phyloP scores from a whole-genome alignment of 2,329 filamentous ascomycete species.

The Neofusicoccum parvum region DNA sequence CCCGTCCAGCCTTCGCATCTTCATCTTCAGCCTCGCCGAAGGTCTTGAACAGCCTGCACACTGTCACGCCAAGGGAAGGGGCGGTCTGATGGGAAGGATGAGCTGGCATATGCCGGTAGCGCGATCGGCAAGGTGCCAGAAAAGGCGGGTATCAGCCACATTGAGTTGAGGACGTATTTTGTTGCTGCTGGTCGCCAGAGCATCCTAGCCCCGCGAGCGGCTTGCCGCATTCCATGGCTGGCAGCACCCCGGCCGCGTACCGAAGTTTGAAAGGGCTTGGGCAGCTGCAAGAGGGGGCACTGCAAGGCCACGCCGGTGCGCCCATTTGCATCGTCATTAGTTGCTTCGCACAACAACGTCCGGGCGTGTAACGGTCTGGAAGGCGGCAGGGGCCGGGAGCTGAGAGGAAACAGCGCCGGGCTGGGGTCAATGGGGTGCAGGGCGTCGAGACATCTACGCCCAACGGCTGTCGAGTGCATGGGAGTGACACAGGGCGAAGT shows the following conservation, averaged over 20 bases:
- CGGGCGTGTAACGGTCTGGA: constrained; percentile 20
- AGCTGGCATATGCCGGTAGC: constrained; percentile 17
- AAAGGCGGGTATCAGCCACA: constrained; percentile 15
- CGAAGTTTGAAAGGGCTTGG: background rate
- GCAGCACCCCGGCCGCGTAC: background rate
- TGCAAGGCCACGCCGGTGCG: constrained; percentile 10
- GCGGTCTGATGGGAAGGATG: constrained; percentile 12
- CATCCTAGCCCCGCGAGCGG: constrained; percentile 9
- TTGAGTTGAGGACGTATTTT: background rate
- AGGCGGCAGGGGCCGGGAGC: constrained; percentile 14
- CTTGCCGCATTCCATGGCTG: constrained; percentile 3
- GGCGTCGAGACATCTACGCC: background rate
- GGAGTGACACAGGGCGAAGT: background rate
- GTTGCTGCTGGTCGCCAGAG: background rate
- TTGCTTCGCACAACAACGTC: constrained; percentile 20
- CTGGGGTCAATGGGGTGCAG: constrained; percentile 1
- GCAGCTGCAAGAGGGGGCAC: constrained; percentile 3
- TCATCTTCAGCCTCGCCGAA: constrained; percentile 16
- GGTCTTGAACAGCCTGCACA: background rate
- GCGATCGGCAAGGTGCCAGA: constrained; percentile 13
- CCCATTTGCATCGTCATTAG: constrained; percentile 5
- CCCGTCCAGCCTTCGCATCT: constrained; percentile 10
- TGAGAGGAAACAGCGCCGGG: background rate
- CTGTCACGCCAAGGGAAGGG: background rate
- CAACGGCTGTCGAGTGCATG: background rate